Base-by-base conservation (phyloP, 176 grass and related monocot genomes). In the Metroxylon sagu region DNA sequence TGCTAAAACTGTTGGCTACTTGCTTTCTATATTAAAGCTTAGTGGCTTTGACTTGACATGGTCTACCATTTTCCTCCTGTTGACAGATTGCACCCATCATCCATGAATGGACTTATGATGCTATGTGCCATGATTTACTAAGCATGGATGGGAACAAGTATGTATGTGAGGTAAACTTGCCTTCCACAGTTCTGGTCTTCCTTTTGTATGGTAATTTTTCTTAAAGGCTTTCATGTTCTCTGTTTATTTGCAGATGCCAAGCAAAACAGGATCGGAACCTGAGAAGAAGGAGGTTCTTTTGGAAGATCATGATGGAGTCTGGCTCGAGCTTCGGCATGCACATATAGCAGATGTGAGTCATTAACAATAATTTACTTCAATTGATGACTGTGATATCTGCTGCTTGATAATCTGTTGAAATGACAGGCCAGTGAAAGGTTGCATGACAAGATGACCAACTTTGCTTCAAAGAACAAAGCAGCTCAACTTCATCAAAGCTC, bases 41-140 rank as follows among this genome's bases (percentile, higher is more conserved):
- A 4, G 35, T 31, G 52, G 31, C 49, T 25, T 59, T 49, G 29
- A 16, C 8, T 49, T 67, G 28, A 57, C 48, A 21, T 35, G 10
- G 19, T 48, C 18, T n/a, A n/a, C 56, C 29, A 74, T 29, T 61
- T 55, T 50, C 23, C 25, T 63, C 15, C 48, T 54, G 52, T 62
- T 16, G 26, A 71, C 69, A 97, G 93, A 97, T 97, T 77, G 81
- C 93, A 56, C 93, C 93, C 35, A 78, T 91, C 65, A 97, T 97
- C 80, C 93, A 97, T 51, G 93, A 97, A 80, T 97, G 93, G 93
- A 97, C 87, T 26, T 97, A 91, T 61, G 93, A 97, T 75, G 84
- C 87, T 21, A 97, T 97, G 87, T 85, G 81, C 64, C 93, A 91
- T 56, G 93, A 97, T 77, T 78, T 97, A 70, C 83, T 97, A 1